Percentiles rank a stretch among this genome's conserved stretches.
Evolutionary conservation across 805 yeast species (phyloP).

Genomic region (Candida ortonii): DNA sequence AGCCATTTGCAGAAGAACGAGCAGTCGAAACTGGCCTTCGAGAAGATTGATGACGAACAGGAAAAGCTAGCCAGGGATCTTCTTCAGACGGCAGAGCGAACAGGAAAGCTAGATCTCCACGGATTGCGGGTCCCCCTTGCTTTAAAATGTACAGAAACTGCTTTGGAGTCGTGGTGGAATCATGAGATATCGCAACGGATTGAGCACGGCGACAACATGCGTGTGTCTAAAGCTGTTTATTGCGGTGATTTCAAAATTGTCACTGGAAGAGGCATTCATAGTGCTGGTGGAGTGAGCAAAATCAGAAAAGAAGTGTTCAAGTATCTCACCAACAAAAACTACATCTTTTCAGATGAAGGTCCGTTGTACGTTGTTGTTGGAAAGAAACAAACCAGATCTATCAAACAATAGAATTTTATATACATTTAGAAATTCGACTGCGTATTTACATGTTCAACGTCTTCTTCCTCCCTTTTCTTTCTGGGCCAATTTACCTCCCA

Average conservation of each 20-base stretch:
- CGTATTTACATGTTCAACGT: slow-evolving; percentile 2
- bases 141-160: slow-evolving; percentile 32
- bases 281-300: slow-evolving; percentile 52
- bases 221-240: slow-evolving; percentile 35
- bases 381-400: slow-evolving; percentile 18
- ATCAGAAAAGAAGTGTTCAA: slow-evolving; percentile 43
- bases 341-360: slow-evolving; percentile 44
- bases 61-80: not conserved
- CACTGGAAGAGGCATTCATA: slow-evolving; percentile 74
- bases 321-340: slow-evolving; percentile 37
- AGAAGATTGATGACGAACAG: too few relatives aligned
- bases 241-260: slow-evolving; percentile 46
- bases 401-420: not conserved
- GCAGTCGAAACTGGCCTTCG: too few relatives aligned
- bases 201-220: slow-evolving; percentile 36
- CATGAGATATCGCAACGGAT: slow-evolving; percentile 47
- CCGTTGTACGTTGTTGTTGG: slow-evolving; percentile 47
- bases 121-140: slow-evolving; percentile 50
- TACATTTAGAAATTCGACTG: too few relatives aligned
- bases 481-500: slow-evolving; percentile 36
- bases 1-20: too few relatives aligned
- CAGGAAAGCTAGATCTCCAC: slow-evolving; percentile 54
- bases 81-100: slow-evolving; percentile 12
- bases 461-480: slow-evolving; percentile 30
- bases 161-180: slow-evolving; percentile 60